phyloP scores from a whole-genome alignment of 768 basidiomycete species.

The Leccinum arenicola region DNA sequence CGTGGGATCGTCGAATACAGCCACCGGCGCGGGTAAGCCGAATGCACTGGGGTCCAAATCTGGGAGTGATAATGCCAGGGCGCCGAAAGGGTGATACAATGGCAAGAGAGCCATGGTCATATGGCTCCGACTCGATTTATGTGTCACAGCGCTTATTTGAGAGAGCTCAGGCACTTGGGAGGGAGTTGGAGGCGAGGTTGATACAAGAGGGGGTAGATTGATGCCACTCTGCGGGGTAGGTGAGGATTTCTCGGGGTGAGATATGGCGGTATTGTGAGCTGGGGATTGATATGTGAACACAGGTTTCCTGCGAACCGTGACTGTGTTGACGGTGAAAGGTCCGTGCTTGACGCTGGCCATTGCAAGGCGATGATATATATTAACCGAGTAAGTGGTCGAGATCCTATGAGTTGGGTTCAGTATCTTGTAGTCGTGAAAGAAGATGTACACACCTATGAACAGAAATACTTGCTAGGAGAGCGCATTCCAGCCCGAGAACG shows the following conservation, averaged over 20 bases:
- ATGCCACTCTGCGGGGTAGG: slow-evolving; percentile 18
- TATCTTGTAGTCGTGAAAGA: background rate
- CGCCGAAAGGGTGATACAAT: slow-evolving; percentile 65
- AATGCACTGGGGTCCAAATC: slow-evolving; percentile 56
- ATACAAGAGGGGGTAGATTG: slow-evolving; percentile 7
- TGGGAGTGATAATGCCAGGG: slow-evolving; percentile 62
- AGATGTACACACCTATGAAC: slow-evolving; percentile 20
- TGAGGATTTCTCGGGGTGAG: slow-evolving; percentile 21
- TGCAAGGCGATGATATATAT: slow-evolving; percentile 11
- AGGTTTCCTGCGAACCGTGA: slow-evolving; percentile 53
- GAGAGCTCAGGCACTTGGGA: slow-evolving; percentile 13
- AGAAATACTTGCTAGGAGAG: slow-evolving; percentile 10
- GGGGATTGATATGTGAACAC: slow-evolving; percentile 58
- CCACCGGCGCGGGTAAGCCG: slow-evolving; percentile 51
- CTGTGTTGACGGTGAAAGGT: slow-evolving; percentile 8
- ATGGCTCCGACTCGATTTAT: slow-evolving; percentile 18
- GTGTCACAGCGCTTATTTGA: slow-evolving; percentile 13
- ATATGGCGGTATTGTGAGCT: slow-evolving; percentile 31
- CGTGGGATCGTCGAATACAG: slow-evolving; percentile 41
- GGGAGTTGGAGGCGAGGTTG: slow-evolving; percentile 13
- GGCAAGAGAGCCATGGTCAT: slow-evolving; percentile 49
- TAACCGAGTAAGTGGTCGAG: slow-evolving; percentile 3
- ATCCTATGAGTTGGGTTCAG: slow-evolving; percentile 12
- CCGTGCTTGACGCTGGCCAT: slow-evolving; percentile 25
- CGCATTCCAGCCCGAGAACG: slow-evolving; percentile 23